Conservation (phyloP, 2,329 filamentous ascomycete species). For the Exophiala spinifera region DNA sequence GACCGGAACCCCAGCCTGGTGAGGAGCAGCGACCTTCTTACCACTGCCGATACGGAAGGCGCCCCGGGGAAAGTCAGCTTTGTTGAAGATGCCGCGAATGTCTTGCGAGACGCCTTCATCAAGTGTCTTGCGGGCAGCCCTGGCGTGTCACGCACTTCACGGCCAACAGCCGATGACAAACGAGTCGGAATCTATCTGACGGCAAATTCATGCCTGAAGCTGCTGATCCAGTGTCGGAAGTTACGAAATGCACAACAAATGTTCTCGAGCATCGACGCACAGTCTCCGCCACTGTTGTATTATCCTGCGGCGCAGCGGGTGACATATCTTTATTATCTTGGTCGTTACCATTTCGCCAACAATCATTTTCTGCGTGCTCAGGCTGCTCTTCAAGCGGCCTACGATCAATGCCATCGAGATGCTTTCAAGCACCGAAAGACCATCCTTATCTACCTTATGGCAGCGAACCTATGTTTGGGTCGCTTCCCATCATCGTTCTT, state of each 20-base stretch:
- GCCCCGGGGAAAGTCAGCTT: slow-evolving; percentile 72
- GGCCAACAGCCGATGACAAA: slow-evolving; percentile 72
- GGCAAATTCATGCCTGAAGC: slow-evolving; percentile 83
- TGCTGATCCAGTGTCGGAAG: slow-evolving; percentile 83
- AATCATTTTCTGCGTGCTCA: slow-evolving; percentile 77
- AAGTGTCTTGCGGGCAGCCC: slow-evolving; percentile 70
- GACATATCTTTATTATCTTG: slow-evolving; percentile 91
- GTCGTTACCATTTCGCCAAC: slow-evolving; percentile 82
- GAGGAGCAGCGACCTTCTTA: slow-evolving; percentile 44
- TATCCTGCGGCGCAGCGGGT: slow-evolving; percentile 86
- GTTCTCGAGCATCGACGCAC: slow-evolving; percentile 80
- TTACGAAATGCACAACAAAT: slow-evolving; percentile 81
- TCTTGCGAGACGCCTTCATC: slow-evolving; percentile 85
- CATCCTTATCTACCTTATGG: slow-evolving; percentile 80
- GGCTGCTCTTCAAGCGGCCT: slow-evolving; percentile 72
- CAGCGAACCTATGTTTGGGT: slow-evolving; percentile 78
- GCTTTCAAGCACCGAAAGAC: slow-evolving; percentile 66
- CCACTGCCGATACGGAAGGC: slow-evolving; percentile 40
- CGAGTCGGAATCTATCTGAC: slow-evolving; percentile 86
- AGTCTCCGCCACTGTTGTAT: slow-evolving; percentile 73
- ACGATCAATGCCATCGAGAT: slow-evolving; percentile 66
- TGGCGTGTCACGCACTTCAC: slow-evolving; percentile 34
- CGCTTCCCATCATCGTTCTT: slow-evolving; percentile 70
- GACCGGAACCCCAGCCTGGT: slow-evolving; percentile 77
- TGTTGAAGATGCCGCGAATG: slow-evolving; percentile 82